Percentiles rank a stretch among this genome's conserved stretches.
Evolutionary conservation across 352 stramenopile genomes (phyloP).

Genomic region (Phytophthora cajani): DNA sequence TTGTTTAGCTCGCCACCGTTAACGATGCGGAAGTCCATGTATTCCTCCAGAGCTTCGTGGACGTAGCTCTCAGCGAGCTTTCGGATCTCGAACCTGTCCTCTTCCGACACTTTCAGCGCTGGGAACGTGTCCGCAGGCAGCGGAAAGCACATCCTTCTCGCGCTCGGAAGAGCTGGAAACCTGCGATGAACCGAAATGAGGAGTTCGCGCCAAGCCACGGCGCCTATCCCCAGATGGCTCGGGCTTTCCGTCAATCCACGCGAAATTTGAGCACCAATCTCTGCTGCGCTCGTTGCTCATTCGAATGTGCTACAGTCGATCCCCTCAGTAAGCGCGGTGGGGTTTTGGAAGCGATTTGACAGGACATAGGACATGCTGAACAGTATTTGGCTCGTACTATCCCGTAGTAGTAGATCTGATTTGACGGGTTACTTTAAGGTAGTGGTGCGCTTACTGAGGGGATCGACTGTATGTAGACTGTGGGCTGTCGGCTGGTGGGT

Average conservation of each 20-base stretch:
- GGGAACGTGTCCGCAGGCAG: slow-evolving; percentile 46
- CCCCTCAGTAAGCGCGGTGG: too few species aligned
- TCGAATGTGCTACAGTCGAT: not conserved
- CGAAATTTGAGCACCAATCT: not conserved
- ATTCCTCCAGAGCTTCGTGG: slow-evolving; percentile 44
- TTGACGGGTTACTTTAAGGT: too few species aligned
- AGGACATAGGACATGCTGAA: too few species aligned
- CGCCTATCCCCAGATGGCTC: slow-evolving; percentile 14
- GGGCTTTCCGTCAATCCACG: slow-evolving; percentile 11
- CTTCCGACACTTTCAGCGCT: slow-evolving; percentile 37
- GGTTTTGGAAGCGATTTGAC: too few species aligned
- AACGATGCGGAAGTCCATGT: slow-evolving; percentile 42
- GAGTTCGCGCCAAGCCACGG: slow-evolving; percentile 8
- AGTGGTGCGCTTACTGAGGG: too few species aligned
- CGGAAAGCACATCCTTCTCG: slow-evolving; percentile 28
- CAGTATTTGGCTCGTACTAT: too few species aligned
- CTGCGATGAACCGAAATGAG: slow-evolving; percentile 16
- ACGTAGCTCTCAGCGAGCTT: slow-evolving; percentile 39
- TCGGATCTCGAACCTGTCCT: slow-evolving; percentile 38
- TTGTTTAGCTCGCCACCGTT: slow-evolving; percentile 38
- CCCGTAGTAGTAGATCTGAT: too few species aligned
- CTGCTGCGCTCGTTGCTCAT: not conserved
- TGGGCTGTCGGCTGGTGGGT: slow-evolving; percentile 1
- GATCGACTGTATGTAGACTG: too few species aligned
- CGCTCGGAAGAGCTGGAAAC: not conserved